A percentile compares a stretch with the other conserved stretches of the same genome.
Conservation (phyloP, 805 yeast species). For the Ogataea nakhonphanomensis region DNA sequence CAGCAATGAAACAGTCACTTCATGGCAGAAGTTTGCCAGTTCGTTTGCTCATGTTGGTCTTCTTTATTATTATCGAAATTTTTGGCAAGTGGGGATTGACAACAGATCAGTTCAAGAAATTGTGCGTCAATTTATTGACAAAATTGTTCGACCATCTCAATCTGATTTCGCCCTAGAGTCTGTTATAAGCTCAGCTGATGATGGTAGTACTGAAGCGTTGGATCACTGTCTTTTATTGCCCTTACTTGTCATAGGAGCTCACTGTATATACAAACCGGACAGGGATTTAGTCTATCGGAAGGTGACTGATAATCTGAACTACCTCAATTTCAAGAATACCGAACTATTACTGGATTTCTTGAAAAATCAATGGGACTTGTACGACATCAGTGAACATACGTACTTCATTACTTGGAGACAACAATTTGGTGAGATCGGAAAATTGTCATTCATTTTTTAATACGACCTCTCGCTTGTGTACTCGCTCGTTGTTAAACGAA, state of each 20-base stretch:
- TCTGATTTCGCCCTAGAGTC: too few relatives aligned
- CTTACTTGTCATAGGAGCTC: constrained; percentile 25
- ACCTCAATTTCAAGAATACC: constrained; percentile 24
- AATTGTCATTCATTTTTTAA: constrained; percentile 18
- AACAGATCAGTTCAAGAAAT: background rate
- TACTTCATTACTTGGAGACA: constrained; percentile 14
- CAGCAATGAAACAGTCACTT: background rate
- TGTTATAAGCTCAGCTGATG: too few relatives aligned
- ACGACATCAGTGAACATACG: background rate
- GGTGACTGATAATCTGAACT: constrained; percentile 12
- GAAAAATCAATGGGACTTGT: constrained; percentile 17
- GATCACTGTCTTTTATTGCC: constrained; percentile 30
- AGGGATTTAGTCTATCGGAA: constrained; percentile 15
- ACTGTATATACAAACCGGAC: constrained; percentile 14
- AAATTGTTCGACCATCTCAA: background rate
- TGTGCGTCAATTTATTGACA: constrained; percentile 9
- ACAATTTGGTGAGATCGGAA: constrained; percentile 18
- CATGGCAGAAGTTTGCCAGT: constrained; percentile 23
- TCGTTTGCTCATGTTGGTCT: constrained; percentile 25
- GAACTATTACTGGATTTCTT: constrained; percentile 17
- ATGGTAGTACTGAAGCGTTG: constrained; percentile 6
- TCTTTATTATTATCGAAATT: constrained; percentile 22
- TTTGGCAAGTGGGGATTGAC: constrained; percentile 8
- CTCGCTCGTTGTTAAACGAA: too few relatives aligned
- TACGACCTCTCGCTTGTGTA: background rate